Evolutionary conservation across 2,329 filamentous ascomycete species (phyloP).

Genomic region (Cordyceps farinosa): DNA sequence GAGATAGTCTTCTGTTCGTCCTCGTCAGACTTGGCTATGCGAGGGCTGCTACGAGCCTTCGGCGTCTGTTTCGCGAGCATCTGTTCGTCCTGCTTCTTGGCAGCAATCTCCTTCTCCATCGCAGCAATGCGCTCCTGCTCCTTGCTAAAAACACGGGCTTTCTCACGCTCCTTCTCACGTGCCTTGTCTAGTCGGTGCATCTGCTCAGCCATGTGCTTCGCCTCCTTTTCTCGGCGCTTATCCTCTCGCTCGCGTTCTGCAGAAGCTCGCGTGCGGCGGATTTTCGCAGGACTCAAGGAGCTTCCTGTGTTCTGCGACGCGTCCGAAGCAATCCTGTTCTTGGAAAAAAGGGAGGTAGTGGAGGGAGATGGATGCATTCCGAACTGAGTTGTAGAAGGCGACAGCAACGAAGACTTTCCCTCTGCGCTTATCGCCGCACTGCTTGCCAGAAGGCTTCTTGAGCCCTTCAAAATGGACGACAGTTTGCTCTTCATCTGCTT

Average conservation of each 20-base stretch:
- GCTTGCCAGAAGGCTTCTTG: constrained; percentile 80
- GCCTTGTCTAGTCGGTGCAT: constrained; percentile 62
- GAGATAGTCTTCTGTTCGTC: constrained; percentile 31
- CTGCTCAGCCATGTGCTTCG: constrained; percentile 57
- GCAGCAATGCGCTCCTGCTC: constrained; percentile 53
- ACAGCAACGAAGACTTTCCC: constrained; percentile 55
- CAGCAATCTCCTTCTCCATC: constrained; percentile 51
- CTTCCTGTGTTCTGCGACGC: constrained; percentile 19
- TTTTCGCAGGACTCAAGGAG: constrained; percentile 41
- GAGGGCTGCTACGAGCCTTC: constrained; percentile 50
- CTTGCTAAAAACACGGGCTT: constrained; percentile 56
- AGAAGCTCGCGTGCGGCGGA: constrained; percentile 54
- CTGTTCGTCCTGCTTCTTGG: constrained; percentile 52
- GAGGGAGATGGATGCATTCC: constrained; percentile 44
- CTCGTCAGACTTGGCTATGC: constrained; percentile 42
- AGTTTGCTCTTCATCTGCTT: constrained; percentile 92
- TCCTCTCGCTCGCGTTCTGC: constrained; percentile 61
- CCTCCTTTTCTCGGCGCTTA: constrained; percentile 64
- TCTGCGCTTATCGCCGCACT: constrained; percentile 63
- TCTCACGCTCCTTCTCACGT: constrained; percentile 67
- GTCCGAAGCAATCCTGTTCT: constrained; percentile 24
- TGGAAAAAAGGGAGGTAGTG: constrained; percentile 43
- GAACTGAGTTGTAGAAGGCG: constrained; percentile 48
- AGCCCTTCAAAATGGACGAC: constrained; percentile 84
- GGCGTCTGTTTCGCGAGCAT: constrained; percentile 38